A percentile compares a stretch with the other conserved stretches of the same genome.
Conservation (phyloP, 2,329 filamentous ascomycete species). For the Microdochium paspali region DNA sequence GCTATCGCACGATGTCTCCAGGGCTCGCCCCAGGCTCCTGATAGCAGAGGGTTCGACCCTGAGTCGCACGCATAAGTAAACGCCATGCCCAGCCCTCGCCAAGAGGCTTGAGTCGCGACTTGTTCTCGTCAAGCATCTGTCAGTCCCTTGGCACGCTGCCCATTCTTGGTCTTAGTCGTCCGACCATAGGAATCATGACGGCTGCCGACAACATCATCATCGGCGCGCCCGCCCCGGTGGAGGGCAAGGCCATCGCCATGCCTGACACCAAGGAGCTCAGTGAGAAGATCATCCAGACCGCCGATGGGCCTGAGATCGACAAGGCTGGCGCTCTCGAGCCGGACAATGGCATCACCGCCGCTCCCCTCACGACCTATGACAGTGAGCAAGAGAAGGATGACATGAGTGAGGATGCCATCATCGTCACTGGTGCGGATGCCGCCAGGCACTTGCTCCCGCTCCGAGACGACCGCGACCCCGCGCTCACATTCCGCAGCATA, state of each 20-base stretch:
- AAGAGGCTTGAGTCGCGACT: no score
- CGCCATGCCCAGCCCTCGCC: no score
- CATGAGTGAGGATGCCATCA: slow-evolving; percentile 30
- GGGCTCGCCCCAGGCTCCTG: no score
- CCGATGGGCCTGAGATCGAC: slow-evolving; percentile 3
- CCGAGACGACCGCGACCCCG: slow-evolving; percentile 40
- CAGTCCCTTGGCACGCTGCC: no score
- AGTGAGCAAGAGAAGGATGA: slow-evolving; percentile 19
- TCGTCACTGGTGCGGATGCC: slow-evolving; percentile 42
- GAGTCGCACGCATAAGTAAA: no score
- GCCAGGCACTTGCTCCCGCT: slow-evolving; percentile 36
- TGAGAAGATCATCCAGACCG: slow-evolving; percentile 15
- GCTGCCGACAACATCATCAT: slow-evolving; percentile 12
- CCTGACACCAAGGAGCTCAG: slow-evolving; percentile 18
- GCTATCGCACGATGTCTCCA: no score
- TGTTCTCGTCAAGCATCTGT: no score
- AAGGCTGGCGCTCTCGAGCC: slow-evolving; percentile 6
- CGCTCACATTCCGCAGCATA: slow-evolving; percentile 43
- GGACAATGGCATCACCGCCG: slow-evolving; percentile 10
- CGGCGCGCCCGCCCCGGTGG: slow-evolving; percentile 16
- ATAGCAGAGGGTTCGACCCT: no score
- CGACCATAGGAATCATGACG: neutral
- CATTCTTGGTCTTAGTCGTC: no score
- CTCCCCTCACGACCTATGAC: slow-evolving; percentile 6
- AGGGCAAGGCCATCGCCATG: slow-evolving; percentile 17